Evolutionary conservation across 805 yeast genomes (phyloP), one percentile per base, ranked within the genome.

Genomic region (Ogataea salicorniae): DNA sequence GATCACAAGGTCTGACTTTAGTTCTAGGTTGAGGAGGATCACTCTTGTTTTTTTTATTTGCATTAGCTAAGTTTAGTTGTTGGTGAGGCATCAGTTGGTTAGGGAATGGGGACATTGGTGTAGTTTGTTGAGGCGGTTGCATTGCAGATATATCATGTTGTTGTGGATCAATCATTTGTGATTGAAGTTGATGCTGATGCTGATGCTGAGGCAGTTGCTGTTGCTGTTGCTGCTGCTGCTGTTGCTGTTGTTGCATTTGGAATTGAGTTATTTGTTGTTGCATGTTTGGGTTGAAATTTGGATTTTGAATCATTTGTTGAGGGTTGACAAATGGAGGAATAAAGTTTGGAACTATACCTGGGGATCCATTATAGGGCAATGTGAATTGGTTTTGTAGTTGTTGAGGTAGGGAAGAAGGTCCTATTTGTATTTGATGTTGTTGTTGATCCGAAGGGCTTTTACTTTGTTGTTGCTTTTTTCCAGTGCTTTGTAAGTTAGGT

Each of bases 1-100:
- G 88, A 60, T 87, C 96, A 61, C 97, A 90, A 0, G 95, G 92
- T 34, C 80, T 68, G 20, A 77, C 67, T 53, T 73, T 68, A 1
- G 70, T 56, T 35, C 68, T 55, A 5, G 71, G 77, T 48, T 75
- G 76, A 5, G 72, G 66, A 2, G 61, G 61, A 37, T 62, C 68
- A 29, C 46, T 41, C 40, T 55, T 54, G 37, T 50, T 49, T 15
- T 46, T 34, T 11, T 16, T n/a, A 26, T 26, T 26, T 26, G 31
- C 9, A 26, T 26, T 26, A 26, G 31, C 31, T 9, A 26, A 11
- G 11, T 9, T 26, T 26, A 11, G 9, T 26, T 26, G 31, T 11
- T 26, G 31, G 2, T 26, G 11, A 26, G 31, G 31, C 31, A 9
- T 17, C 38, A 40, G 46, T 41, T 48, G 44, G 36, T 23, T 20